A percentile compares a stretch with the other conserved stretches of the same genome.
phyloP scores from a whole-genome alignment of 2,329 filamentous ascomycete species.

The Monilinia fructicola region DNA sequence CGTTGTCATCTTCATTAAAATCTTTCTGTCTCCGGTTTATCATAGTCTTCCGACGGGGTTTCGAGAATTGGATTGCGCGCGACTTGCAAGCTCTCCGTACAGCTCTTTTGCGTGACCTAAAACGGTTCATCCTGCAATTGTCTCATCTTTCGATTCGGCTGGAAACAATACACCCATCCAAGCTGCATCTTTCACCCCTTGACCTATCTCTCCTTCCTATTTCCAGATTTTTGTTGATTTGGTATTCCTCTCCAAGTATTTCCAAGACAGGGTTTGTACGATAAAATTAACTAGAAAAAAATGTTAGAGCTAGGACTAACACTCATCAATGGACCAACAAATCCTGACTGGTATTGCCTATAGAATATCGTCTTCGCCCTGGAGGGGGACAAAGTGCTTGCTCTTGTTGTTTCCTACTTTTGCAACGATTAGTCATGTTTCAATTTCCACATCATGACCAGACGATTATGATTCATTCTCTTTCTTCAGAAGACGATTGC shows the following conservation, averaged over 20 bases:
- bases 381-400: not conserved
- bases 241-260: conserved; percentile 14
- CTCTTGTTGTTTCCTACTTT: conserved; percentile 16
- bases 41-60: not conserved
- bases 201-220: not conserved
- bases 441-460: conserved; percentile 19
- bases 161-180: not conserved
- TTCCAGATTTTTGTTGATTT: not conserved
- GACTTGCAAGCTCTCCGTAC: not conserved
- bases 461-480: too few relatives aligned
- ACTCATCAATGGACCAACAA: not conserved
- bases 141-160: not conserved
- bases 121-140: not conserved
- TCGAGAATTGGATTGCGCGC: not conserved
- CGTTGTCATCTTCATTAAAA: not conserved
- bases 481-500: too few relatives aligned
- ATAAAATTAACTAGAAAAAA: not conserved
- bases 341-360: not conserved
- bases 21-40: not conserved
- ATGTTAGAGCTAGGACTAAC: not conserved
- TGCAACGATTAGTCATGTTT: conserved; percentile 22
- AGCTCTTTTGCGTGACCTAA: not conserved
- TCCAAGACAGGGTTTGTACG: conserved; percentile 3
- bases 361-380: too few relatives aligned
- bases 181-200: not conserved